Conservation (phyloP, 495 filamentous ascomycete genomes). For the Tuber magnatum region DNA sequence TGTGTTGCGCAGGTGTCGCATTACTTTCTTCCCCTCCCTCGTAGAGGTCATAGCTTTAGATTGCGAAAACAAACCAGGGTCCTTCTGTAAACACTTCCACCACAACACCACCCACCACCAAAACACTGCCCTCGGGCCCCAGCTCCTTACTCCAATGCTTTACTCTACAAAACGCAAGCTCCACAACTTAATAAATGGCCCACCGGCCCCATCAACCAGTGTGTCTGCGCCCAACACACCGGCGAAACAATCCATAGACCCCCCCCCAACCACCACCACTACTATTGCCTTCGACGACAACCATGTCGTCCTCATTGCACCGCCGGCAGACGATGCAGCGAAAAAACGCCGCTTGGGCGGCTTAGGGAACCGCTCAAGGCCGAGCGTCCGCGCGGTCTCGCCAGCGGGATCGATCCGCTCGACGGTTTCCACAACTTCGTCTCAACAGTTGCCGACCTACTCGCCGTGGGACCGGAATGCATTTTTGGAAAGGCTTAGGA, state of each 20-base stretch:
- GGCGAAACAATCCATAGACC: conserved; percentile 11
- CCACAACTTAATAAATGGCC: conserved; percentile 40
- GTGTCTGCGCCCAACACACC: conserved; percentile 21
- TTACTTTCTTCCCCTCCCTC: no score
- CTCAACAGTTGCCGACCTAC: conserved; percentile 47
- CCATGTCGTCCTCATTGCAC: conserved; percentile 24
- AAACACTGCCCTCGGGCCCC: conserved; percentile 3
- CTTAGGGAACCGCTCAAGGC: conserved; percentile 22
- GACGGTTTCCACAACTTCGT: conserved; percentile 29
- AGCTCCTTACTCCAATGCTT: conserved; percentile 26
- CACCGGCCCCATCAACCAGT: conserved; percentile 19
- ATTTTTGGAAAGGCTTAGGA: conserved; percentile 73
- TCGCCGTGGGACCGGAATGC: conserved; percentile 75
- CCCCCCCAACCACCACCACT: conserved; percentile 8
- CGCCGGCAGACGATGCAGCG: neutral
- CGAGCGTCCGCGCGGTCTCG: conserved; percentile 37
- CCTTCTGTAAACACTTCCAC: neutral
- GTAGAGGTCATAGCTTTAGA: neutral
- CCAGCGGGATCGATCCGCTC: conserved; percentile 30
- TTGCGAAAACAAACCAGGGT: neutral
- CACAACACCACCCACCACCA: neutral
- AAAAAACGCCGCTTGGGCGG: conserved; percentile 38
- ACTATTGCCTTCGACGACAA: conserved; percentile 13
- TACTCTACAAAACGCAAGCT: conserved; percentile 42
- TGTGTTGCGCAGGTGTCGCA: no score